These are phyloP conservation scores for Zasmidium cellare DNA, from an alignment of 2,329 filamentous ascomycete species.

Conservation along the genomic window DNA sequence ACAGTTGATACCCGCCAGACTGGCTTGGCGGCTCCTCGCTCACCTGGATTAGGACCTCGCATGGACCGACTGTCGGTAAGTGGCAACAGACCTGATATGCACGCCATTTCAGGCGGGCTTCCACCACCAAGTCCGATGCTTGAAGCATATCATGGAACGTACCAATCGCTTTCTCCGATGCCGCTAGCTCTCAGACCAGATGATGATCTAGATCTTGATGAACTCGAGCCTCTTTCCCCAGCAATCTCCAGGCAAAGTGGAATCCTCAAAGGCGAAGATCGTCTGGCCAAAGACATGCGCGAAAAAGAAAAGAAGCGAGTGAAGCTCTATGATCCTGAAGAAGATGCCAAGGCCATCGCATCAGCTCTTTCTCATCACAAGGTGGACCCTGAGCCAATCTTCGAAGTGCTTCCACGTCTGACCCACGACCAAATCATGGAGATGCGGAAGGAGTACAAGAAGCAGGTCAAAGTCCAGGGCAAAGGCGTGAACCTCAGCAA, in stretches of 20 bases:
- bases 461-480: constrained; percentile 77
- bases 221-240: constrained; percentile 42
- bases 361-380: constrained; percentile 67
- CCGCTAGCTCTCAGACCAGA: constrained; percentile 71
- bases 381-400: constrained; percentile 69
- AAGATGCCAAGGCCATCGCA: constrained; percentile 75
- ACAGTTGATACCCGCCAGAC: constrained; percentile 8
- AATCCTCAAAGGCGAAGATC: constrained; percentile 7
- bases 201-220: constrained; percentile 56
- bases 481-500: constrained; percentile 84
- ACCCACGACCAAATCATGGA: constrained; percentile 86
- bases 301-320: constrained; percentile 57
- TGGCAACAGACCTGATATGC: constrained; percentile 44
- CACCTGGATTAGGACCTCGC: constrained; percentile 38
- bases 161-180: constrained; percentile 93
- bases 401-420: constrained; percentile 80
- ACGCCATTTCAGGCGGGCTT: constrained; percentile 39
- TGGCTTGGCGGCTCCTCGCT: constrained; percentile 31
- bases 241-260: constrained; percentile 25
- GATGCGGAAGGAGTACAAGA: constrained; percentile 87
- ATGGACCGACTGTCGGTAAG: constrained; percentile 51
- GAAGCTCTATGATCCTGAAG: constrained; percentile 78
- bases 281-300: constrained; percentile 16
- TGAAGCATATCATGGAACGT: constrained; percentile 90
- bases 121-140: constrained; percentile 81